A percentile compares a stretch with the other conserved stretches of the same genome.
phyloP scores from a whole-genome alignment of 306 rosid species.

The Amphicarpaea edgeworthii region DNA sequence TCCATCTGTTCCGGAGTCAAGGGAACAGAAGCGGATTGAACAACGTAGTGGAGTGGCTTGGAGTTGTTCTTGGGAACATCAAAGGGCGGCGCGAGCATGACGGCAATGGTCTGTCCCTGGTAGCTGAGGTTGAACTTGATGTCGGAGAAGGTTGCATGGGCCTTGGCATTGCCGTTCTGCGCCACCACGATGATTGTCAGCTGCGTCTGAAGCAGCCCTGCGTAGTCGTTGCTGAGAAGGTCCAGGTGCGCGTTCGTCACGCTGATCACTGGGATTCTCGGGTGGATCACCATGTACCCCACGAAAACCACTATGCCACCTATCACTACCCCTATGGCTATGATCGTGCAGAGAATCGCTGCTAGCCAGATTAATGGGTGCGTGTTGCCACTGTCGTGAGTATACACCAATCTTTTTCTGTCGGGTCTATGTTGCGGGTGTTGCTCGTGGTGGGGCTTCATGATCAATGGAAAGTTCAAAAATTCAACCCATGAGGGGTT shows the following conservation, averaged over 20 bases:
- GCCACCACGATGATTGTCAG: conserved; percentile 59
- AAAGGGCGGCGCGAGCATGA: conserved; percentile 52
- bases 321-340: conserved; percentile 63
- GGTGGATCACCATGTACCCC: conserved; percentile 75
- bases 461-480: conserved; percentile 18
- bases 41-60: conserved; percentile 48
- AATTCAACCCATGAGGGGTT: conserved; percentile 38
- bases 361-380: conserved; percentile 65
- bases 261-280: conserved; percentile 70
- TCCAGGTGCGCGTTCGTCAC: conserved; percentile 64
- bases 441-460: conserved; percentile 40
- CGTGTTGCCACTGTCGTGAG: conserved; percentile 45
- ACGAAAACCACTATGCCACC: conserved; percentile 62
- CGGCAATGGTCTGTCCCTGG: conserved; percentile 58
- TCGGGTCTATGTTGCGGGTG: neutral
- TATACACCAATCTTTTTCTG: neutral
- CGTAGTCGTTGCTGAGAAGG: conserved; percentile 47
- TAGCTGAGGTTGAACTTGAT: conserved; percentile 59
- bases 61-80: conserved; percentile 65
- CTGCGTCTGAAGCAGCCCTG: conserved; percentile 67
- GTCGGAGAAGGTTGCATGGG: conserved; percentile 75
- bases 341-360: conserved; percentile 70
- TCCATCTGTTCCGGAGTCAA: conserved; percentile 60
- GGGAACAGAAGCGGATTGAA: conserved; percentile 60
- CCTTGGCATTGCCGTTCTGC: conserved; percentile 74